Percentiles rank a stretch among this genome's conserved stretches.
Evolutionary conservation across 2,329 filamentous ascomycete genomes (phyloP).

Genomic region (Fusarium sp.): DNA sequence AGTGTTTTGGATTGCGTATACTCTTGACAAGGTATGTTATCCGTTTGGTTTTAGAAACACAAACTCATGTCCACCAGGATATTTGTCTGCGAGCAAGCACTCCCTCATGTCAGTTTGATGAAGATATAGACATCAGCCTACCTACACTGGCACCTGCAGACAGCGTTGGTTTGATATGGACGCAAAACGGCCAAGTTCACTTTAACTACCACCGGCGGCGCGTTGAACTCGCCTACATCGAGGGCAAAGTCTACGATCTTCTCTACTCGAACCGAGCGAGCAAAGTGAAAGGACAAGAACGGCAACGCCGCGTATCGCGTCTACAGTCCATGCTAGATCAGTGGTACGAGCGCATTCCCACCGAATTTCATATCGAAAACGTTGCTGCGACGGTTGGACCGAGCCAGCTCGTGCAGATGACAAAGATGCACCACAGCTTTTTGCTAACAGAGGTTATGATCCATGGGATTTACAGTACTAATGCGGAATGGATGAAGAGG

Average conservation of each 20-base stretch:
- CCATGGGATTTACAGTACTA: conserved; percentile 57
- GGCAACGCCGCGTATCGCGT: conserved; percentile 48
- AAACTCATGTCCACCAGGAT: conserved; percentile 34
- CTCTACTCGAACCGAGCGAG: conserved; percentile 53
- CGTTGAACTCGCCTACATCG: conserved; percentile 57
- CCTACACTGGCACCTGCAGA: conserved; percentile 51
- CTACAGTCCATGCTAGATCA: conserved; percentile 53
- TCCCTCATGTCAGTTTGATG: conserved; percentile 57
- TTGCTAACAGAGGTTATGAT: conserved; percentile 54
- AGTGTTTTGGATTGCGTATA: conserved; percentile 60
- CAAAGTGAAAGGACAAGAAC: conserved; percentile 50
- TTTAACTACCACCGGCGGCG: conserved; percentile 58
- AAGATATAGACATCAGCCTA: conserved; percentile 58
- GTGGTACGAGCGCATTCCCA: conserved; percentile 55
- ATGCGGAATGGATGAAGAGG: conserved; percentile 55
- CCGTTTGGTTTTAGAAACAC: fast-evolving
- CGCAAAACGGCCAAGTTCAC: conserved; percentile 51
- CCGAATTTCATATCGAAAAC: conserved; percentile 53
- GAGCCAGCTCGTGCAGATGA: conserved; percentile 53
- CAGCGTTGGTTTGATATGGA: conserved; percentile 53
- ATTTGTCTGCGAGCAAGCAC: conserved; percentile 55
- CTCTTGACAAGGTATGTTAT: conserved; percentile 55
- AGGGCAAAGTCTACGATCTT: conserved; percentile 58
- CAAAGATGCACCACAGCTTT: conserved; percentile 56
- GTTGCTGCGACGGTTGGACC: conserved; percentile 49